These are phyloP conservation scores for Astrephomene gubernaculifera DNA, from an alignment of 139 green algal species.

Conservation along the genomic window DNA sequence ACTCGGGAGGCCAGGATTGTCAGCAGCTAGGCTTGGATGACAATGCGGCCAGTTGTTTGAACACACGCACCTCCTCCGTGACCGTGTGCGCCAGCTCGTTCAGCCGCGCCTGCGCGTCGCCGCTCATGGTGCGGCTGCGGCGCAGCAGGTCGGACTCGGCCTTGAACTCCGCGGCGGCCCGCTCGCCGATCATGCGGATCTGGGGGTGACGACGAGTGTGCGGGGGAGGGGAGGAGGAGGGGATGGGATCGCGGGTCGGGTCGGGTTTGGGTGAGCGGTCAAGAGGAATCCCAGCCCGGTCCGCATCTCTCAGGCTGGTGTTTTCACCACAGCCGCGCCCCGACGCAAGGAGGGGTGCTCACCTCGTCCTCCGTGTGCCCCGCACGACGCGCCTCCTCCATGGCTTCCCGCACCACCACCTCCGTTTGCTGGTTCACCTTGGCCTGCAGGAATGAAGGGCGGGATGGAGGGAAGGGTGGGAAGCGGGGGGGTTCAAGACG, in stretches of 20 bases:
- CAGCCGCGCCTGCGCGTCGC: conserved; percentile 54
- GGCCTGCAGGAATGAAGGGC: background rate
- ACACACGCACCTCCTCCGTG: conserved; percentile 53
- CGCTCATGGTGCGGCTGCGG: conserved; percentile 41
- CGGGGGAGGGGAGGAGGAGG: too few species aligned
- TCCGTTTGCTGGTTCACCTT: conserved; percentile 45
- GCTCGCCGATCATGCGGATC: conserved; percentile 48
- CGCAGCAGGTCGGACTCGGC: conserved; percentile 49
- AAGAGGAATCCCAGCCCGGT: too few species aligned
- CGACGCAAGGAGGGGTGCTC: too few species aligned
- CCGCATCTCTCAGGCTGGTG: too few species aligned
- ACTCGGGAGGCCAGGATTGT: too few species aligned
- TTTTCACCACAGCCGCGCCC: too few species aligned
- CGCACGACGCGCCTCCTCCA: conserved; percentile 57
- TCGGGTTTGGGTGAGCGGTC: too few species aligned
- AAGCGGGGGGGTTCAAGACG: too few species aligned
- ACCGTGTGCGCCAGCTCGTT: conserved; percentile 60
- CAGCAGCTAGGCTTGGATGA: too few species aligned
- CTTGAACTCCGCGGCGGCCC: conserved; percentile 47
- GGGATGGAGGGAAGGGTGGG: too few species aligned
- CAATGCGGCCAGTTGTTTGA: conserved; percentile 46
- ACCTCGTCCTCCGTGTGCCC: conserved; percentile 40
- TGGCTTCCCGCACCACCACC: conserved; percentile 40
- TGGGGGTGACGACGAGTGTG: background rate
- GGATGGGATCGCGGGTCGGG: too few species aligned